phyloP scores from a whole-genome alignment of 441 rosid genomes.

The Theobroma grandiflorum region DNA sequence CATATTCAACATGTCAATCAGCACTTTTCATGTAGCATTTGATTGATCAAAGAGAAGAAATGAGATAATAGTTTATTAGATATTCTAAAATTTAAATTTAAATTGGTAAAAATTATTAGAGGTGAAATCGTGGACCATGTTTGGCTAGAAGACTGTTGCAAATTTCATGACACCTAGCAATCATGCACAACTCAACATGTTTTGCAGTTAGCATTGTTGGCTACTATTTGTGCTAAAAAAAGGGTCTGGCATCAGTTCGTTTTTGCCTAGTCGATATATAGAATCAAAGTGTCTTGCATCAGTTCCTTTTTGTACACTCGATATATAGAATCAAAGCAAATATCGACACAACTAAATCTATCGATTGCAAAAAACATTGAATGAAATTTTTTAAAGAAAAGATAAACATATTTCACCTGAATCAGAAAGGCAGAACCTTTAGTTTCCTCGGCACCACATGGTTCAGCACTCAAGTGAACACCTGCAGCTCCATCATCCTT shows the following conservation, averaged over 20 bases:
- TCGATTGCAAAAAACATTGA: neutral
- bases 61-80: neutral
- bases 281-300: neutral
- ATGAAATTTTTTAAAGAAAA: conserved; percentile 22
- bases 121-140: neutral
- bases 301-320: neutral
- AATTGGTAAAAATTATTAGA: conserved; percentile 2
- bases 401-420: conserved; percentile 55
- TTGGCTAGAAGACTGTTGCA: neutral
- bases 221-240: neutral
- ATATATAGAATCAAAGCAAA: neutral
- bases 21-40: neutral
- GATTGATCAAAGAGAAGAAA: neutral
- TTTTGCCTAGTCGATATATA: neutral
- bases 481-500: conserved; percentile 37
- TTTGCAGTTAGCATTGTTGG: conserved; percentile 1
- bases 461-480: conserved; percentile 37
- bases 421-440: conserved; percentile 78
- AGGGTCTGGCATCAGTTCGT: neutral
- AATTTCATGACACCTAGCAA: neutral
- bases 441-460: conserved; percentile 59
- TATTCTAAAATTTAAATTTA: neutral
- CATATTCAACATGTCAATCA: neutral
- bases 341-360: neutral
- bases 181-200: neutral